Evolutionary conservation across 441 rosid species (phyloP).

Genomic region (Arabidopsis hybrid): DNA sequence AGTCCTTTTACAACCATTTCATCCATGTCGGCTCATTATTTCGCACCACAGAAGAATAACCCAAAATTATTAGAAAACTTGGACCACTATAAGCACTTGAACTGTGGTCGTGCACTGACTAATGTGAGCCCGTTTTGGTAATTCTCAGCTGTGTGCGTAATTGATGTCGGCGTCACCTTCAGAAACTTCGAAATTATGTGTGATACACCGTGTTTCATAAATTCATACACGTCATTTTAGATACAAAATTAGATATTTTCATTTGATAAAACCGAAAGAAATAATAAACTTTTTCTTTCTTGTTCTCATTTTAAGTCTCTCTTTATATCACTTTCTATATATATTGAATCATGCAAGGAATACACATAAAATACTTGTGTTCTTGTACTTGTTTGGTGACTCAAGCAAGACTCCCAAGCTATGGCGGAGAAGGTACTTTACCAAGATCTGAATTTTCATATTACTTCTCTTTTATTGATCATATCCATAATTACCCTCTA

Average conservation of each 20-base stretch:
- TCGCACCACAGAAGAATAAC: slow-evolving; percentile 27
- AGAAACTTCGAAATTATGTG: slow-evolving; percentile 1
- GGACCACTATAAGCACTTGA: slow-evolving; percentile 22
- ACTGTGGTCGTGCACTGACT: not conserved
- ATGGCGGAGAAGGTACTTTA: slow-evolving; percentile 38
- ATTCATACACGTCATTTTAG: not conserved
- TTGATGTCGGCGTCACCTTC: not conserved
- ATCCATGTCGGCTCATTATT: slow-evolving; percentile 7
- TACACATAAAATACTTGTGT: slow-evolving; percentile 7
- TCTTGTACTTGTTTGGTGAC: slow-evolving; percentile 20
- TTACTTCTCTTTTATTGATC: not conserved
- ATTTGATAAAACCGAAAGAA: not conserved
- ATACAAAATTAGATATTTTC: slow-evolving; percentile 20
- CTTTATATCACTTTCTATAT: slow-evolving; percentile 8
- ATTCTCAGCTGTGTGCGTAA: not conserved
- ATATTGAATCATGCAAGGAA: slow-evolving; percentile 15
- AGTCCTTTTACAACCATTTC: slow-evolving; percentile 20
- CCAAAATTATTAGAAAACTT: not conserved
- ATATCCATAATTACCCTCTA: not conserved
- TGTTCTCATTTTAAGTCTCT: not conserved
- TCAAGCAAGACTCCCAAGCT: slow-evolving; percentile 24
- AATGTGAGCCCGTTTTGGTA: slow-evolving; percentile 17
- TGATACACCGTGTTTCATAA: not conserved
- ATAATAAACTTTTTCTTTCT: not conserved
- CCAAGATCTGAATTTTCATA: slow-evolving; percentile 15